phyloP scores from a whole-genome alignment of 1,139 yeast genomes.

The Yamadazyma spencermartinsiae region DNA sequence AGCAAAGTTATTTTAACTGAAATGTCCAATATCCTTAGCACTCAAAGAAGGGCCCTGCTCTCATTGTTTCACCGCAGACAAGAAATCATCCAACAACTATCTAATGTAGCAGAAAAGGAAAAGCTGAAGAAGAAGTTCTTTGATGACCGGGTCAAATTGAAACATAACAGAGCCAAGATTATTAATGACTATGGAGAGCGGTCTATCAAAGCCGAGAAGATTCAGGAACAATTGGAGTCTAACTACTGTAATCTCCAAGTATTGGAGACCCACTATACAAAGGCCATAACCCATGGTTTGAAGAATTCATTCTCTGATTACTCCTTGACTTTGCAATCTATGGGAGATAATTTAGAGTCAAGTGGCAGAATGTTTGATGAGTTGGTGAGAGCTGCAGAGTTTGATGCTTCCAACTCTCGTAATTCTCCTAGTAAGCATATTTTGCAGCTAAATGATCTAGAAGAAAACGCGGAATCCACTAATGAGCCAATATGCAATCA shows the following conservation, averaged over 20 bases:
- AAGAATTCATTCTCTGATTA: conserved; percentile 47
- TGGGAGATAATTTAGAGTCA: conserved; percentile 29
- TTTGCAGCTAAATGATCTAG: not conserved
- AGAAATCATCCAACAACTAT: conserved; percentile 31
- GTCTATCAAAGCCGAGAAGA: conserved; percentile 34
- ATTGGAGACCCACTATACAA: conserved; percentile 49
- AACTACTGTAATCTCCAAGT: conserved; percentile 48
- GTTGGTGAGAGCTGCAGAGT: conserved; percentile 4
- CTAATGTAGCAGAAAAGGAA: conserved; percentile 53
- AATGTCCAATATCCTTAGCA: conserved; percentile 8
- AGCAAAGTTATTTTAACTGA: conserved; percentile 11
- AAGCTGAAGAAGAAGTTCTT: conserved; percentile 41
- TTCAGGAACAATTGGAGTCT: conserved; percentile 53
- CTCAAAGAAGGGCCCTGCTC: conserved; percentile 6
- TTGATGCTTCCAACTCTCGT: conserved; percentile 5
- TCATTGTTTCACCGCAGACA: conserved; percentile 8
- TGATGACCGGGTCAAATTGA: conserved; percentile 33
- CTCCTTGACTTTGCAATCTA: conserved; percentile 33
- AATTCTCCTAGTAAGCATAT: conserved; percentile 12
- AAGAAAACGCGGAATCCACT: not conserved
- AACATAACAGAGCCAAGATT: conserved; percentile 33
- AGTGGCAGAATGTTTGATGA: conserved; percentile 32
- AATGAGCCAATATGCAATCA: not conserved
- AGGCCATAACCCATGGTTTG: conserved; percentile 47
- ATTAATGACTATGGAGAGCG: conserved; percentile 47